Conservation (phyloP, 176 grass and related monocot genomes). For the Elymus sibiricus region DNA sequence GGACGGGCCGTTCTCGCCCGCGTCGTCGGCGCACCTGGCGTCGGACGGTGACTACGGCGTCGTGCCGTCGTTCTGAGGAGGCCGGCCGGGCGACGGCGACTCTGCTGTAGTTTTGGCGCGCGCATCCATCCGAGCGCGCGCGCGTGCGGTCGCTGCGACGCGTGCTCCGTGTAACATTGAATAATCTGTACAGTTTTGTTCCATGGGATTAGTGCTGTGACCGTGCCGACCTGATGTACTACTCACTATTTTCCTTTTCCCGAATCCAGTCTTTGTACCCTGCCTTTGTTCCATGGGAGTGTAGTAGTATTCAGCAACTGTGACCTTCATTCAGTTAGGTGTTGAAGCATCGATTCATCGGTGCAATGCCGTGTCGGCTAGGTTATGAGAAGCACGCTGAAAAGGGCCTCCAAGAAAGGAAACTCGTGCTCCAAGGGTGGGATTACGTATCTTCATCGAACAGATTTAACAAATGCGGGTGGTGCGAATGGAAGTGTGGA, state of each 20-base stretch:
- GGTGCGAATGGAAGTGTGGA: not conserved
- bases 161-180: conserved; percentile 30
- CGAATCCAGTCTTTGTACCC: conserved; percentile 15
- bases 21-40: conserved; percentile 3
- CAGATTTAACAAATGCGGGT: not conserved
- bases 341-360: not conserved
- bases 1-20: conserved; percentile 20
- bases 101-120: conserved; percentile 25
- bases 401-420: not conserved
- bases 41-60: conserved; percentile 41
- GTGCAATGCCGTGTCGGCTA: not conserved
- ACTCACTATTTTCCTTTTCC: not conserved
- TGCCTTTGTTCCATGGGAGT: not conserved
- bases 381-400: not conserved
- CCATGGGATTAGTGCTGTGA: not conserved
- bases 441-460: not conserved
- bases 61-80: conserved; percentile 48
- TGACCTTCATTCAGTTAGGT: not conserved
- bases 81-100: not conserved
- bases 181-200: conserved; percentile 42
- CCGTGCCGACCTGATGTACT: not conserved
- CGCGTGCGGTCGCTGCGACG: not conserved
- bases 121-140: not conserved
- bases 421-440: not conserved
- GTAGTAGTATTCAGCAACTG: not conserved